Evolutionary conservation across 176 grass and related monocot species (phyloP), one percentile per base, ranked within the genome.

Genomic region (Cocos nucifera): DNA sequence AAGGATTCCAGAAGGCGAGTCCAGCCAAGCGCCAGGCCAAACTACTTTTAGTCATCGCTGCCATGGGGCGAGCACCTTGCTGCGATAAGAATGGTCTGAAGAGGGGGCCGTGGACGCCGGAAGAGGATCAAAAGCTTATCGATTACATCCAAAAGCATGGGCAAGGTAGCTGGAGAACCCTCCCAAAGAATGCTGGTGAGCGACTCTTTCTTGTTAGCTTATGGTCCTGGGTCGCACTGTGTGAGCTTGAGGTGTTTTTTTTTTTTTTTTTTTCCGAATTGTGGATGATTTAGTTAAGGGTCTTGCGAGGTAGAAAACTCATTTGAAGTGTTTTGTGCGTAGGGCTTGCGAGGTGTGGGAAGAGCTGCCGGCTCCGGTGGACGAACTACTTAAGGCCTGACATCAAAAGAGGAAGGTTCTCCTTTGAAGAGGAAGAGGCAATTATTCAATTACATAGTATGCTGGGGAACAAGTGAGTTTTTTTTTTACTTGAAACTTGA

Each of bases 311-410:
- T 12, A 44, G 35, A 44, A 21, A 21, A 44, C 35, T 44, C 9
- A 44, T 27, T 30, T 24, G 5, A 32, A 15, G 3, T 15, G 12
- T 27, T 63, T 32, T 16, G 17, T 17, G 0, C 15, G 54, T 75
- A 98, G 93, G 74, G 19, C 70, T 98, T 1, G 79, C 85, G 35
- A 86, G 93, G 71, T 98, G 93, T 53, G 93, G 93, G 25, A 98
- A 98, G 88, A 98, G 93, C 60, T 98, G 93, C 79, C 88, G 93
- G 49, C 84, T 98, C 48, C 81, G 93, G 51, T 98, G 88, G 93
- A 92, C 84, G 0, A 98, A 98, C 70, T 98, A 98, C 59, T 82
- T 98, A 50, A 25, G 93, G 20, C 88, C 93, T 6, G 93, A 98
- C 75, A 98, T 98, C 69, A 98, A 98, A 57, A 79, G 87, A 67